Evolutionary conservation across 768 basidiomycete genomes (phyloP), one percentile per base, ranked within the genome.

Genomic region (Lactarius tabidus): DNA sequence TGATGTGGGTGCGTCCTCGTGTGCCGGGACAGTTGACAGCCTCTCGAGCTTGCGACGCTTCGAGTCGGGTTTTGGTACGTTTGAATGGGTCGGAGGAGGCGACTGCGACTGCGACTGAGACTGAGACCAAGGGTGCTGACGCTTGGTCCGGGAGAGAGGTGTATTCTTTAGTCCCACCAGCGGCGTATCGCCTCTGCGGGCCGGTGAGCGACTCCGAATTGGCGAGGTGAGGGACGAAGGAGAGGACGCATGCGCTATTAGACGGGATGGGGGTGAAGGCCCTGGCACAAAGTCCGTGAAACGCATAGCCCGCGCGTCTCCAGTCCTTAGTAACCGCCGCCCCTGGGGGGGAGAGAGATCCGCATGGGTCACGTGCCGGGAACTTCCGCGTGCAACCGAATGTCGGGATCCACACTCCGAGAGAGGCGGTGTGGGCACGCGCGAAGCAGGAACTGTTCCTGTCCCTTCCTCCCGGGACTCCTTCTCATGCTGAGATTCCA

Each of bases 21-120:
- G 31, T 10, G 33, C 15, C 33, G 26, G 41, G 31, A 20, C 9
- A n/a, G 53, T 29, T 36, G 23, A 29, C 15, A n/a, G 18, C 18
- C 17, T 58, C 15, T 67, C 66, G 23, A 55, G 28, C 52, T 55
- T 59, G 41, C 58, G 53, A 6, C 66, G 53, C 43, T 67, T 64
- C n/a, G 43, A 23, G 6, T n/a, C 26, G 15, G 45, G 23, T 5
- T 35, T 23, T 20, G 18, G n/a, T 4, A n/a, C 33, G 35, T 36
- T 23, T 18, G 26, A 8, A 29, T 33, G 36, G 14, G n/a, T 35
- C 18, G 45, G 39, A 53, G 59, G 52, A 6, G 26, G 15, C 6
- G 45, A 55, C 39, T 36, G 45, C 12, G 59, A 38, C 17, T 10
- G 26, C 26, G 59, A 61, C 6, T 7, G 10, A 17, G 53, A 60